These are phyloP conservation scores for Tilletia setariae DNA, from an alignment of 1,284 basidiomycete species.

Conservation along the genomic window DNA sequence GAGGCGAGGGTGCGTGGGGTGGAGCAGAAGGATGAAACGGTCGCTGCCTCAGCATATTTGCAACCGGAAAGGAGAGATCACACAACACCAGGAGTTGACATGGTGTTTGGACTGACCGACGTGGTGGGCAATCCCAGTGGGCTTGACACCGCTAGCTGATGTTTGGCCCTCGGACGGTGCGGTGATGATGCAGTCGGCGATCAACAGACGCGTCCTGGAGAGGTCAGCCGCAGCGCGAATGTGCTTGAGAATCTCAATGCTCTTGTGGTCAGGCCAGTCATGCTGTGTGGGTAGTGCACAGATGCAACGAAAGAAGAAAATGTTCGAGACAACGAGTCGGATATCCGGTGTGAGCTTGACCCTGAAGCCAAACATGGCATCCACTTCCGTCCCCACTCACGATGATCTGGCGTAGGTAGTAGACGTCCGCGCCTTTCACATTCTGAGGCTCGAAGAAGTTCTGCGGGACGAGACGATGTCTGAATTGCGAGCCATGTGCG, in stretches of 20 bases:
- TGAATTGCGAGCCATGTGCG: not conserved
- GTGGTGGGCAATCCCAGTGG: no score
- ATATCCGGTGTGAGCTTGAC: no score
- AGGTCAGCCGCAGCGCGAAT: not conserved
- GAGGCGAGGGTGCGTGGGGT: no score
- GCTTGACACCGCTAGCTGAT: not conserved
- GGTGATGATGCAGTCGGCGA: not conserved
- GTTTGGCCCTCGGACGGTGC: not conserved
- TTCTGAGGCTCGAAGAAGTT: conserved; percentile 20
- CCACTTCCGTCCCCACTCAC: no score
- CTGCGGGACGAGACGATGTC: conserved; percentile 12
- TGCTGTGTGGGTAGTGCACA: not conserved
- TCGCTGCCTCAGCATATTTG: no score
- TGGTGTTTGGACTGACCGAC: no score
- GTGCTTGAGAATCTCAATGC: conserved; percentile 6
- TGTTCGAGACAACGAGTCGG: no score
- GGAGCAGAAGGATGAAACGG: no score
- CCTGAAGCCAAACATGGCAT: no score
- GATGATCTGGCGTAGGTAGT: conserved; percentile 15
- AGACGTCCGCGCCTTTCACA: conserved; percentile 18
- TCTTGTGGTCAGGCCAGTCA: not conserved
- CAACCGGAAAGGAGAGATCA: no score
- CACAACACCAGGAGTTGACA: no score
- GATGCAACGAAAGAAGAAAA: no score
- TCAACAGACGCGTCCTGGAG: not conserved